These are phyloP conservation scores for Nicotiana tomentosiformis DNA, from an alignment of 257 asterid species.

Conservation along the genomic window DNA sequence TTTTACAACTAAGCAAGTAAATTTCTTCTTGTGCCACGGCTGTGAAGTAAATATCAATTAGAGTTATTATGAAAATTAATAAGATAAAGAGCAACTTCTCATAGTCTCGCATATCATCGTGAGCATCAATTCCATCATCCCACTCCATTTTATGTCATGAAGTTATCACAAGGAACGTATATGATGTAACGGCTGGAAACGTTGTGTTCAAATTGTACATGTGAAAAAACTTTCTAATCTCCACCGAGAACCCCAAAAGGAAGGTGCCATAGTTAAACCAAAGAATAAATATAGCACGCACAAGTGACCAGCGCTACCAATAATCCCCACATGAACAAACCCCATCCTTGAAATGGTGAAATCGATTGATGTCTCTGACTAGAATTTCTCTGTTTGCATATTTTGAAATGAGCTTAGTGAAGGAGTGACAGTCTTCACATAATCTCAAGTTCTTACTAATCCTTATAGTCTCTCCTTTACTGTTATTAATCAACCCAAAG, in stretches of 20 bases:
- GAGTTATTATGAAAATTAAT: background rate
- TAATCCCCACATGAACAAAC: slow-evolving; percentile 79
- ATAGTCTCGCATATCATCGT: background rate
- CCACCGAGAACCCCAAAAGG: background rate
- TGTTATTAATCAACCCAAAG: slow-evolving; percentile 66
- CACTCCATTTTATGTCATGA: background rate
- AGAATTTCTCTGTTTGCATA: slow-evolving; percentile 52
- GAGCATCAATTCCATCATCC: background rate
- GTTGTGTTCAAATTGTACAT: background rate
- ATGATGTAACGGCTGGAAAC: background rate
- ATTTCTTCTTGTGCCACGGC: background rate
- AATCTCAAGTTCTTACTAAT: slow-evolving; percentile 80
- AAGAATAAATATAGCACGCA: background rate
- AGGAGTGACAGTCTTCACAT: slow-evolving; percentile 86
- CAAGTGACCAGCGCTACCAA: slow-evolving; percentile 38
- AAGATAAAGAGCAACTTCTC: background rate
- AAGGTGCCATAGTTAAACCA: background rate
- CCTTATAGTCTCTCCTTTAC: slow-evolving; percentile 71
- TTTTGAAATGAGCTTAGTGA: slow-evolving; percentile 64
- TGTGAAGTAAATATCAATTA: background rate
- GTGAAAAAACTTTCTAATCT: background rate
- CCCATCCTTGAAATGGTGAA: slow-evolving; percentile 75
- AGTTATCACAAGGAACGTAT: background rate
- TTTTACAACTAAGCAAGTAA: background rate
- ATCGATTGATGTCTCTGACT: slow-evolving; percentile 73